phyloP scores from a whole-genome alignment of 257 asterid genomes.

The Solanum piurae region DNA sequence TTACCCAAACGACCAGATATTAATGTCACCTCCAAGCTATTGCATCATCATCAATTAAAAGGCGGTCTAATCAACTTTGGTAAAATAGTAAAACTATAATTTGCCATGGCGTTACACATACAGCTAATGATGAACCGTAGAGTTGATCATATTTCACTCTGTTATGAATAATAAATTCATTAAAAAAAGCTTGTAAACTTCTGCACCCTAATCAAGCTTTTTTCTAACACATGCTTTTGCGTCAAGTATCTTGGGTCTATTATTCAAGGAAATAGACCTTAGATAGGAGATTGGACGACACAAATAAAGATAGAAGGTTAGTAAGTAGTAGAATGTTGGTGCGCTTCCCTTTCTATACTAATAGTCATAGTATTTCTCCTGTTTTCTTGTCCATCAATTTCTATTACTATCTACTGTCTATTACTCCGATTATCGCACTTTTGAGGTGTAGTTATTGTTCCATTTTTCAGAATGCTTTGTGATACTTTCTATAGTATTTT shows the following conservation, averaged over 20 bases:
- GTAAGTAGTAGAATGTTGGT: background rate
- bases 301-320: background rate
- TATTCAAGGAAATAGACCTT: background rate
- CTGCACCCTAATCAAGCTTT: background rate
- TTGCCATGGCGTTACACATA: background rate
- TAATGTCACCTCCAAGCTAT: background rate
- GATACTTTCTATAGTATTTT: background rate
- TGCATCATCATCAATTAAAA: background rate
- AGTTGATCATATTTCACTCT: background rate
- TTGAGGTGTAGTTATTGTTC: background rate
- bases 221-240: background rate
- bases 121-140: background rate
- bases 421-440: background rate
- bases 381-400: background rate
- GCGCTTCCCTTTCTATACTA: background rate
- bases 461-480: background rate
- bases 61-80: background rate
- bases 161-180: background rate
- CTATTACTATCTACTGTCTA: background rate
- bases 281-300: background rate
- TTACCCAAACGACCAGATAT: background rate
- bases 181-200: background rate
- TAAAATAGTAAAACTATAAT: background rate
- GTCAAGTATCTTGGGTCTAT: background rate
- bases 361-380: background rate